phyloP scores from a whole-genome alignment of 257 asterid species.

The Asclepias syriaca region DNA sequence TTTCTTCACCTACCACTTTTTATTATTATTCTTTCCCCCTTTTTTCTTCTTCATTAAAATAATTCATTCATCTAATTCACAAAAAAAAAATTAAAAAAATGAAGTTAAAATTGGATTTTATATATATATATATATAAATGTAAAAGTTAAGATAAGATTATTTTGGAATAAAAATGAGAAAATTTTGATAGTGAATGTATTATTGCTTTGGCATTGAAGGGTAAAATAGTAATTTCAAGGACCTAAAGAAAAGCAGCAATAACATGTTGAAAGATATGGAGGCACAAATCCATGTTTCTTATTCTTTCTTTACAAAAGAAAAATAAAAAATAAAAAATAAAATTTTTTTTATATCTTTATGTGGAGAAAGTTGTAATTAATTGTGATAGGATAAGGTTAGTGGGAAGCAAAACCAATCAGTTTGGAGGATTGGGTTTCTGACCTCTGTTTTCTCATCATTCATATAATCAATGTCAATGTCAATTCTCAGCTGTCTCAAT shows the following conservation, averaged over 20 bases:
- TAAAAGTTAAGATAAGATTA: no score
- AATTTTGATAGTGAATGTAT: no score
- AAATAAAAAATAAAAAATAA: no score
- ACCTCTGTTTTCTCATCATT: background rate
- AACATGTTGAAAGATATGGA: background rate
- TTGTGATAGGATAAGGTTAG: conserved; percentile 1
- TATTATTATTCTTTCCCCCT: background rate
- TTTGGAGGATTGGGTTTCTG: background rate
- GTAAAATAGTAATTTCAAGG: background rate
- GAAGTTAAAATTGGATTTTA: no score
- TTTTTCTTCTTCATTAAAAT: background rate
- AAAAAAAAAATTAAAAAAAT: no score
- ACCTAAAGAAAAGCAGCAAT: background rate
- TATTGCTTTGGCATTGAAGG: no score
- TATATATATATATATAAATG: no score
- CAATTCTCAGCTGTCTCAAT: background rate
- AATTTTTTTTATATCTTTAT: background rate
- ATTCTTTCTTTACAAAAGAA: no score
- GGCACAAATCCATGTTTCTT: background rate
- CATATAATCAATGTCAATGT: background rate
- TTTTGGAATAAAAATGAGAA: no score
- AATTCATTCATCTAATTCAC: no score
- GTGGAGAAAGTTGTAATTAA: background rate
- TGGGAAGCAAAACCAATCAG: background rate
- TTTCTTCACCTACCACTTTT: conserved; percentile 8